Conservation (phyloP, 208 protist species). For the Tritrichomonas foetus region DNA sequence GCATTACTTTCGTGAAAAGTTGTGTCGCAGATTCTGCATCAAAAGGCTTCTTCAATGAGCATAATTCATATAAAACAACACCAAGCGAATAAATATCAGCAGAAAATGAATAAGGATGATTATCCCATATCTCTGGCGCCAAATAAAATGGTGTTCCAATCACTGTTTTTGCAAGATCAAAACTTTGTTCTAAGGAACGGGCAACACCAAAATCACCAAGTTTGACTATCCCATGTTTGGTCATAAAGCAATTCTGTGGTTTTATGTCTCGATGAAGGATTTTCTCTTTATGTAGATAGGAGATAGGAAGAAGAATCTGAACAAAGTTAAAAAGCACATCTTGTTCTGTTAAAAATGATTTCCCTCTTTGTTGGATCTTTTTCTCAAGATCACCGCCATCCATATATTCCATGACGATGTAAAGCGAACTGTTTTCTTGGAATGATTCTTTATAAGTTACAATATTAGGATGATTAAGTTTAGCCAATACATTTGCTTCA, state of each 20-base stretch:
- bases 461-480: background rate
- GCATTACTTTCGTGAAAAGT: background rate
- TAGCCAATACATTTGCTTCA: background rate
- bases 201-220: constrained; percentile 50
- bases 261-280: constrained; percentile 55
- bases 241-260: constrained; percentile 47
- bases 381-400: background rate
- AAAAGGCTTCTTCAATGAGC: constrained; percentile 53
- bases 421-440: background rate
- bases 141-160: constrained; percentile 45
- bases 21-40: background rate
- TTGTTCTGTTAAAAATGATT: background rate
- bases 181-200: background rate
- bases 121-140: background rate
- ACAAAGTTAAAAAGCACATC: constrained; percentile 42
- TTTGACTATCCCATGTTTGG: background rate
- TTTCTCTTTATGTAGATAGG: constrained; percentile 44
- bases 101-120: constrained; percentile 48
- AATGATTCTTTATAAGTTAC: background rate
- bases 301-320: constrained; percentile 45
- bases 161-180: constrained; percentile 26
- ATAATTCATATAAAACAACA: constrained; percentile 60
- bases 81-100: constrained; percentile 62
- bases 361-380: background rate
- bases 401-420: background rate